A percentile compares a stretch with the other conserved stretches of the same genome.
These are phyloP conservation scores for Ambrosia hybrid DNA, from an alignment of 140 eudicot species.

Conservation along the genomic window DNA sequence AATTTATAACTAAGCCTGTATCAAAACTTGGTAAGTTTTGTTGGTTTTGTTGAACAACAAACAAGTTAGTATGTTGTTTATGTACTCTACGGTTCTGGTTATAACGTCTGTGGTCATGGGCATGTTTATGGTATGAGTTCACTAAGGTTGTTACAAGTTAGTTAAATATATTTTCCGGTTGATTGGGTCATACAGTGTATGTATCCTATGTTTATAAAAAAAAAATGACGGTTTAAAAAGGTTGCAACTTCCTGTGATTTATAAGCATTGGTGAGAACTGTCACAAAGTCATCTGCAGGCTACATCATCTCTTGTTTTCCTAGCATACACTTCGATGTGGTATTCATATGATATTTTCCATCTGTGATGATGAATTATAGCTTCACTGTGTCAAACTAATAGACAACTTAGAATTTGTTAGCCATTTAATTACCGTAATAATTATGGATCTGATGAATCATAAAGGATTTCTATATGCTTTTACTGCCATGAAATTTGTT, in stretches of 20 bases:
- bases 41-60: background rate
- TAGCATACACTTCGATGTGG: background rate
- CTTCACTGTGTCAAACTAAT: background rate
- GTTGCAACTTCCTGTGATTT: background rate
- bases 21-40: background rate
- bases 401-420: background rate
- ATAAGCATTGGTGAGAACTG: conserved; percentile 8
- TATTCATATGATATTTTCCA: background rate
- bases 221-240: background rate
- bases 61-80: background rate
- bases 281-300: background rate
- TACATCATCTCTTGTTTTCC: background rate
- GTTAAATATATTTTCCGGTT: background rate
- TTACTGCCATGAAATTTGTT: background rate
- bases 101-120: background rate
- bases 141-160: background rate
- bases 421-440: background rate
- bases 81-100: background rate
- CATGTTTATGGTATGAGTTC: too few relatives aligned
- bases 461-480: too few relatives aligned
- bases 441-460: conserved; percentile 4
- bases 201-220: background rate
- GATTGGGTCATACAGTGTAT: background rate
- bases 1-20: background rate
- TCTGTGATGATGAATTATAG: background rate